phyloP scores from a whole-genome alignment of 257 asterid genomes.

The Jacaranda copaia region DNA sequence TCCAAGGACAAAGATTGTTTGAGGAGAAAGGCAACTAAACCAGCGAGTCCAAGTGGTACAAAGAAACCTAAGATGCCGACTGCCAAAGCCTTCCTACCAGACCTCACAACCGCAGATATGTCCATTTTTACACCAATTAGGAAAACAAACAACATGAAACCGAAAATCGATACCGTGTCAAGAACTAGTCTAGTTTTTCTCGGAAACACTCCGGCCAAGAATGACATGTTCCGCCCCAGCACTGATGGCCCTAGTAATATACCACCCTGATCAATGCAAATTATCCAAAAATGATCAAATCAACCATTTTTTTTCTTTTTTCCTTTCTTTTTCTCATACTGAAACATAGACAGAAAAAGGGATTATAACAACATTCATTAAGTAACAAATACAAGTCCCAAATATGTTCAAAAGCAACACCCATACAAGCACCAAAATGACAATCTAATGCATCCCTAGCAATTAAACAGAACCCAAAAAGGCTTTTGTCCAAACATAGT shows the following conservation, averaged over 20 bases:
- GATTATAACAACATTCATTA: not conserved
- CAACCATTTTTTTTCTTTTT: not conserved
- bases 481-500: slow-evolving; percentile 14
- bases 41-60: slow-evolving; percentile 57
- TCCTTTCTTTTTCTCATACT: not conserved
- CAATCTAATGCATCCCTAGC: not conserved
- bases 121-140: slow-evolving; percentile 68
- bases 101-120: slow-evolving; percentile 55
- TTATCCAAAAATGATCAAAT: slow-evolving; percentile 26
- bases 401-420: not conserved
- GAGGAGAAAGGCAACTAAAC: slow-evolving; percentile 54
- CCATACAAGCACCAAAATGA: not conserved
- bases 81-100: slow-evolving; percentile 61
- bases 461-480: not conserved
- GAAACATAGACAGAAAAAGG: not conserved
- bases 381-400: not conserved
- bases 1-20: slow-evolving; percentile 51
- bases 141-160: slow-evolving; percentile 67
- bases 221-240: slow-evolving; percentile 50
- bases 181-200: slow-evolving; percentile 54
- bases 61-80: slow-evolving; percentile 66
- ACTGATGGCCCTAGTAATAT: slow-evolving; percentile 69
- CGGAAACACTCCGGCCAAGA: slow-evolving; percentile 51
- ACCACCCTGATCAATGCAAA: slow-evolving; percentile 68
- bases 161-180: slow-evolving; percentile 65